Percentiles rank a stretch among this genome's conserved stretches.
These are phyloP conservation scores for Pythium brachiatum DNA, from an alignment of 352 stramenopile species.

Conservation along the genomic window DNA sequence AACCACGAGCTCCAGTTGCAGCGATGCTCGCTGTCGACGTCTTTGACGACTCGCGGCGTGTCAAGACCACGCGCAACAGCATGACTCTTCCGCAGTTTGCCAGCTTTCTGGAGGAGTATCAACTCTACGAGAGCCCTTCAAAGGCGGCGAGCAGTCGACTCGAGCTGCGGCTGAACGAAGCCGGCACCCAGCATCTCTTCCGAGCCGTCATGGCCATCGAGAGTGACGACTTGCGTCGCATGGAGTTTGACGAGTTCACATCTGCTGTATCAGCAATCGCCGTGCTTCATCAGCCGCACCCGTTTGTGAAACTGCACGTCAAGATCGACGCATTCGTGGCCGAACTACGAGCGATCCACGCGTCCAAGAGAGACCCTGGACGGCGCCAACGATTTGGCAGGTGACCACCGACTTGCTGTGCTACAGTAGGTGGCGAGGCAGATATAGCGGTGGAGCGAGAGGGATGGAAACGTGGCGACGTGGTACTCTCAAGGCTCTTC, in stretches of 20 bases:
- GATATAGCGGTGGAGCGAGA: too few relatives aligned
- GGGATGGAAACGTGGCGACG: too few relatives aligned
- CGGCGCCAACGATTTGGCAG: not conserved
- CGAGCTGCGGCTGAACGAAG: constrained; percentile 17
- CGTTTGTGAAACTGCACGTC: constrained; percentile 46
- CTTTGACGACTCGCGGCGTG: not conserved
- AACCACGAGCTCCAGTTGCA: too few relatives aligned
- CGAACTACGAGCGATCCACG: constrained; percentile 18
- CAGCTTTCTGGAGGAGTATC: constrained; percentile 1
- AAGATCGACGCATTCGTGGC: constrained; percentile 51
- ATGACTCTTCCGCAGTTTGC: constrained; percentile 16
- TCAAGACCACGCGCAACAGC: constrained; percentile 20
- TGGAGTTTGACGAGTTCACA: constrained; percentile 68
- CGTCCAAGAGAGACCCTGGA: not conserved
- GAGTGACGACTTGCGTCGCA: constrained; percentile 43
- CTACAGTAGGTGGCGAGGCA: too few relatives aligned
- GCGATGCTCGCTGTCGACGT: not conserved
- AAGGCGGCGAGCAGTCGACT: not conserved
- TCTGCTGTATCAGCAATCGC: constrained; percentile 47
- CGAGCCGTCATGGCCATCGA: constrained; percentile 46
- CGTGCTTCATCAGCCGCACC: constrained; percentile 38
- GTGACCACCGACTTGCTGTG: too few relatives aligned
- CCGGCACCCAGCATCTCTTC: constrained; percentile 41
- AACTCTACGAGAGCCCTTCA: not conserved
- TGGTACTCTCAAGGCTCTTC: too few relatives aligned